A percentile compares a stretch with the other conserved stretches of the same genome.
phyloP scores from a whole-genome alignment of 371 early-diverging fungal species.

The Rhizopus delemar region DNA sequence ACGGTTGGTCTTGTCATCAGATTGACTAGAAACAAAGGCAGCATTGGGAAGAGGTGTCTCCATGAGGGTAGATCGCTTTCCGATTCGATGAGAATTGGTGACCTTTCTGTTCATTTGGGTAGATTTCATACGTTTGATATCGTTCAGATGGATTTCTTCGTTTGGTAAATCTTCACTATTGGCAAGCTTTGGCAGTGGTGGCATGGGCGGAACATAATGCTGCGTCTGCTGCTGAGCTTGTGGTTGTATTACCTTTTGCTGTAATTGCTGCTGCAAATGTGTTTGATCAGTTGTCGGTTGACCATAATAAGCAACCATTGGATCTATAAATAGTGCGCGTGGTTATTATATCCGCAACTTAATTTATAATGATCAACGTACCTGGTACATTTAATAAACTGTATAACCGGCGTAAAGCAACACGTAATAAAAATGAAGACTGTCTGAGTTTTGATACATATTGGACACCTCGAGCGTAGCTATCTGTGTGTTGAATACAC shows the following conservation, averaged over 20 bases:
- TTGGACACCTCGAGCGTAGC: slow-evolving; percentile 59
- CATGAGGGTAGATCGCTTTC: slow-evolving; percentile 61
- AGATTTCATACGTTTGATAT: slow-evolving; percentile 66
- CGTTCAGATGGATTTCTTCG: slow-evolving; percentile 52
- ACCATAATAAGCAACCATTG: slow-evolving; percentile 23
- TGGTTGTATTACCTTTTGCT: slow-evolving; percentile 1
- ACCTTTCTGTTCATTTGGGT: slow-evolving; percentile 58
- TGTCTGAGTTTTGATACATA: slow-evolving; percentile 87
- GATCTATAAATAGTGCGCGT: slow-evolving; percentile 12
- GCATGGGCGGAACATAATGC: slow-evolving; percentile 12
- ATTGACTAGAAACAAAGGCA: slow-evolving; percentile 30
- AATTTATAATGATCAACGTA: slow-evolving; percentile 18
- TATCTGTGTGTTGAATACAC: slow-evolving; percentile 35
- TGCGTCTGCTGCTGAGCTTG: slow-evolving; percentile 5
- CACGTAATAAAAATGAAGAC: slow-evolving; percentile 82
- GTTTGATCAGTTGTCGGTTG: neutral
- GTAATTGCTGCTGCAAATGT: neutral
- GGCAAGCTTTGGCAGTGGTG: neutral
- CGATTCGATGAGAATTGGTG: slow-evolving; percentile 58
- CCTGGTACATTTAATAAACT: slow-evolving; percentile 70
- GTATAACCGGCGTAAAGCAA: slow-evolving; percentile 83
- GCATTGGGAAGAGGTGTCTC: slow-evolving; percentile 50
- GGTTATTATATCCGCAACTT: neutral
- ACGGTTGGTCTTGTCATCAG: slow-evolving; percentile 14
- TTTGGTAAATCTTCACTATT: slow-evolving; percentile 38